Conservation (phyloP, 306 rosid species). For the Prunus davidiana region DNA sequence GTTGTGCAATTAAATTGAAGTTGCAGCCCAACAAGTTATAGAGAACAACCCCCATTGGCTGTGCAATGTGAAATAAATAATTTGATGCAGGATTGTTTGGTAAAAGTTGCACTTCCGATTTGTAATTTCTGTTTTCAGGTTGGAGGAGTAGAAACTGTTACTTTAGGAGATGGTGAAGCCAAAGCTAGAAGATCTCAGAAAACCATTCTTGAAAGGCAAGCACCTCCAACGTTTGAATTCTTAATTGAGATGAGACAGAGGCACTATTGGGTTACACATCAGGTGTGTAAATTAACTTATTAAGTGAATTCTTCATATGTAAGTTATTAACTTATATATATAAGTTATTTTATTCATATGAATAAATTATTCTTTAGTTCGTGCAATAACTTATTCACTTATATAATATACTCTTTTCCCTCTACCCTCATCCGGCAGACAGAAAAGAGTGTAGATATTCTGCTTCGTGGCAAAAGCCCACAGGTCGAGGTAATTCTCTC, state of each 20-base stretch:
- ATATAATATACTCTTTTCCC: background rate
- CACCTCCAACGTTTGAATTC: conserved; percentile 67
- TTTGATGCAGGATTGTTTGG: background rate
- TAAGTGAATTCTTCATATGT: no score
- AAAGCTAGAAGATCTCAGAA: conserved; percentile 57
- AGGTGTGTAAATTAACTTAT: conserved; percentile 33
- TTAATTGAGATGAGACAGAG: conserved; percentile 74
- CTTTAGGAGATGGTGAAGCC: conserved; percentile 67
- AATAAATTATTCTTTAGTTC: no score
- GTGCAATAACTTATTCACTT: conserved; percentile 7
- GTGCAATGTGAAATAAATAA: background rate
- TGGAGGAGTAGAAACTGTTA: conserved; percentile 59
- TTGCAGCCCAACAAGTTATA: no score
- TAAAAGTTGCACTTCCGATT: background rate
- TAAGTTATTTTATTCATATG: no score
- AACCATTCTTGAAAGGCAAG: conserved; percentile 70
- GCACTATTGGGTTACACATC: conserved; percentile 71
- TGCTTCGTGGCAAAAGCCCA: conserved; percentile 54
- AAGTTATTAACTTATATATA: no score
- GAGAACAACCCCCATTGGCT: background rate
- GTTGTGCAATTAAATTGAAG: no score
- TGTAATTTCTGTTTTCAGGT: conserved; percentile 35
- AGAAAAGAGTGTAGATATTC: conserved; percentile 63
- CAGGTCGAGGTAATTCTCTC: conserved; percentile 62
- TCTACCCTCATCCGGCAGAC: conserved; percentile 36